A percentile compares a stretch with the other conserved stretches of the same genome.
Conservation (phyloP, 169 alveolate species). For the Theileria parva region DNA sequence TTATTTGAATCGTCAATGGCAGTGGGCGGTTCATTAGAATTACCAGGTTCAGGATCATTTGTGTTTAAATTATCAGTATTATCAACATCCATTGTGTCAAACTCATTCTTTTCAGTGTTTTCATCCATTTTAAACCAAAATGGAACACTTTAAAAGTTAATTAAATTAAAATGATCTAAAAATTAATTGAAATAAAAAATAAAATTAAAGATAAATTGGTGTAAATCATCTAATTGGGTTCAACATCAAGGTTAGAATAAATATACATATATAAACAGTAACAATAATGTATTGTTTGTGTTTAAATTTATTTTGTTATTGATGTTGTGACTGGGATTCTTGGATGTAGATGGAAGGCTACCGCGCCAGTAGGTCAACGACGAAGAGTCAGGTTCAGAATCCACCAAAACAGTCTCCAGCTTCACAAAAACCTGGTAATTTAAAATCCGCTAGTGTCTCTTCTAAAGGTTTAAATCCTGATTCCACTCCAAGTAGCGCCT, state of each 20-base stretch:
- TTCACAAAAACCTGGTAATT: constrained; percentile 1
- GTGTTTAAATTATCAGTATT: background rate
- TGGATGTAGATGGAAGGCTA: constrained; percentile 11
- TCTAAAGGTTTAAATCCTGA: background rate
- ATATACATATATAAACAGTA: background rate
- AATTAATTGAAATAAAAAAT: too few species aligned
- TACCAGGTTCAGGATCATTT: background rate
- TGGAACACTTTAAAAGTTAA: background rate
- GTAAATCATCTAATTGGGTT: background rate
- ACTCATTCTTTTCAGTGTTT: background rate
- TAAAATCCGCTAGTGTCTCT: background rate
- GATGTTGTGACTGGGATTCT: background rate
- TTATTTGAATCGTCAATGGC: background rate
- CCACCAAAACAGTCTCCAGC: background rate
- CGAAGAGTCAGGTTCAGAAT: constrained; percentile 7
- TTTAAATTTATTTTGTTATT: background rate
- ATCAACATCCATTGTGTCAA: background rate
- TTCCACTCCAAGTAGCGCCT: background rate
- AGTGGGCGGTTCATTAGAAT: background rate
- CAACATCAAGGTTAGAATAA: background rate
- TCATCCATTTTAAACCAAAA: background rate
- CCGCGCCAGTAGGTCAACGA: background rate
- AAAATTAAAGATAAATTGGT: background rate
- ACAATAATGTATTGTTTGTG: background rate
- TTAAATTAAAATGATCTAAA: too few species aligned